phyloP scores from a whole-genome alignment of 495 filamentous ascomycete species.

The Xylaria scruposa region DNA sequence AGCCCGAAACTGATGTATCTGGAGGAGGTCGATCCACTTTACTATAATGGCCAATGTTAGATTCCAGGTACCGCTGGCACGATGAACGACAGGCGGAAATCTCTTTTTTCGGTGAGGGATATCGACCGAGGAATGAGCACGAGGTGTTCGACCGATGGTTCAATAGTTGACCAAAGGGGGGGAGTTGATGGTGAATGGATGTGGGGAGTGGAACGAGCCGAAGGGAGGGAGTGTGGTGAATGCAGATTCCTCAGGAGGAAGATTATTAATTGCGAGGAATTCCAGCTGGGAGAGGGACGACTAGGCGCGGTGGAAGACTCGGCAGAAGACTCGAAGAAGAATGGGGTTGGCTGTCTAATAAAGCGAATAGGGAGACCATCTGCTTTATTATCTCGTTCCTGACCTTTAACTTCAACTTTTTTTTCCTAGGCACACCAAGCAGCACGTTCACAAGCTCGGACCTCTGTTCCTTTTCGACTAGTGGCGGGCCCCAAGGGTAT shows the following conservation, averaged over 20 bases:
- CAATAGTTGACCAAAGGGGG: slow-evolving; percentile 34
- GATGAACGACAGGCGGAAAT: slow-evolving; percentile 42
- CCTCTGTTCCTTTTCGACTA: slow-evolving; percentile 38
- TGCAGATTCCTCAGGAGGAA: slow-evolving; percentile 39
- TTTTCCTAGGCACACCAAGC: slow-evolving; percentile 28
- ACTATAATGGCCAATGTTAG: slow-evolving; percentile 41
- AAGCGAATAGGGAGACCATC: slow-evolving; percentile 33
- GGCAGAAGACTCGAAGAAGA: slow-evolving; percentile 40
- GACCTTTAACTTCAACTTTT: slow-evolving; percentile 34
- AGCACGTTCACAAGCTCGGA: slow-evolving; percentile 39
- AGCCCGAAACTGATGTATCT: slow-evolving; percentile 42
- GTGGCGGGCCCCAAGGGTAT: slow-evolving; percentile 36
- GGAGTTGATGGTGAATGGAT: slow-evolving; percentile 14
- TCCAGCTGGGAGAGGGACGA: slow-evolving; percentile 37
- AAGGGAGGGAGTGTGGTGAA: slow-evolving; percentile 39
- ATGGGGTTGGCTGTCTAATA: slow-evolving; percentile 27
- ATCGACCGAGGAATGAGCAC: slow-evolving; percentile 53
- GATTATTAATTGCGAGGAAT: slow-evolving; percentile 37
- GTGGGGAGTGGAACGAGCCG: slow-evolving; percentile 27
- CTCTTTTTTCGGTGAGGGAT: slow-evolving; percentile 50
- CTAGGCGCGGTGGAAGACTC: slow-evolving; percentile 35
- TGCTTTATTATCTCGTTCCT: slow-evolving; percentile 31
- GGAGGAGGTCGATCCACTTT: slow-evolving; percentile 35
- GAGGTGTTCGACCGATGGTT: slow-evolving; percentile 53
- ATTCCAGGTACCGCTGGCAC: slow-evolving; percentile 43